Conservation (phyloP, 768 basidiomycete genomes). For the Phylloporus arenicola region DNA sequence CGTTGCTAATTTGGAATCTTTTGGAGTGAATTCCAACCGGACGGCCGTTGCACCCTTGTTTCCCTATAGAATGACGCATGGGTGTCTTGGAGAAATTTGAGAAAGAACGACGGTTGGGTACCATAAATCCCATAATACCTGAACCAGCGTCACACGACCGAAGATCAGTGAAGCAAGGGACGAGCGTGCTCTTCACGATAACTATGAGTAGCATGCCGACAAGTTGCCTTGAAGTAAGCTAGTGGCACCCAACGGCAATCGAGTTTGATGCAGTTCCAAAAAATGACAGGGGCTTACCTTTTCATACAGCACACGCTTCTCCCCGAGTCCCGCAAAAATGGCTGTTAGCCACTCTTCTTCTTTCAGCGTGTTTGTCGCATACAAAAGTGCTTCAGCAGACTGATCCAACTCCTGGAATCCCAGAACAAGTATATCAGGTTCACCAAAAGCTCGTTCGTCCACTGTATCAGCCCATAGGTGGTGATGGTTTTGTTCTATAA, state of each 20-base stretch:
- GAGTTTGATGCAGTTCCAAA: not conserved
- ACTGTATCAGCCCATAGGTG: not conserved
- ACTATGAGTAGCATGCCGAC: constrained; percentile 78
- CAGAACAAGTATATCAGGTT: constrained; percentile 68
- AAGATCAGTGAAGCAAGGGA: constrained; percentile 48
- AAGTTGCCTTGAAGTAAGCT: constrained; percentile 74
- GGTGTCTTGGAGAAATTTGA: not conserved
- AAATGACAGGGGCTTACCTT: constrained; percentile 42
- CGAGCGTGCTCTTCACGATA: constrained; percentile 52
- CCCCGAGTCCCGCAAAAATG: constrained; percentile 64
- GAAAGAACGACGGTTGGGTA: constrained; percentile 21
- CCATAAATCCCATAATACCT: constrained; percentile 78
- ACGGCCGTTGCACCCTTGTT: constrained; percentile 79
- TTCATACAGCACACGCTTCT: constrained; percentile 55
- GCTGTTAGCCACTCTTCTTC: constrained; percentile 71
- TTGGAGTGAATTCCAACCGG: constrained; percentile 52
- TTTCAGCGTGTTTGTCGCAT: constrained; percentile 53
- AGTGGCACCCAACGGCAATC: not conserved
- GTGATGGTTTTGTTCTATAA: constrained; percentile 7
- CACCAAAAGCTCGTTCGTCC: constrained; percentile 25
- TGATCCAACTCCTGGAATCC: constrained; percentile 80
- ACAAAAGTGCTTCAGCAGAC: constrained; percentile 73
- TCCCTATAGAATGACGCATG: constrained; percentile 41
- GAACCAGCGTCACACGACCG: constrained; percentile 52
- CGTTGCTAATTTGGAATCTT: constrained; percentile 10